These are phyloP conservation scores for Lachancea kluyveri DNA, from an alignment of 805 yeast species.

Conservation along the genomic window DNA sequence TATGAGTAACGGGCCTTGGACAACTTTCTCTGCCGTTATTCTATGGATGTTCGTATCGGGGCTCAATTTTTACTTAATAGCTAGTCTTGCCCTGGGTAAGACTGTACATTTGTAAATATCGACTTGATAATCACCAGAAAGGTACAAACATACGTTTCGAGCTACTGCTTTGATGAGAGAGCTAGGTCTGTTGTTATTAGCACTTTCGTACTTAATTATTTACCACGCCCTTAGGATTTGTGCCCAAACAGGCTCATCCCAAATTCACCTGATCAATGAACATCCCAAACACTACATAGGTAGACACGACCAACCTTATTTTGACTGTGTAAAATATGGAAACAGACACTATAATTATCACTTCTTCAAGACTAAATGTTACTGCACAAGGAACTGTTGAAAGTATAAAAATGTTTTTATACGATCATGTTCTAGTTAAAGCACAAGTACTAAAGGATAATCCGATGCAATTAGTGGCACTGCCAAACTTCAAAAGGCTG, in stretches of 20 bases:
- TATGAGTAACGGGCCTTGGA: conserved; percentile 40
- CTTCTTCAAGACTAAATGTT: conserved; percentile 10
- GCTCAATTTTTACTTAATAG: conserved; percentile 59
- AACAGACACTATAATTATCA: conserved; percentile 24
- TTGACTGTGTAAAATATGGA: too few relatives aligned
- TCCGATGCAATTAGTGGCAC: conserved; percentile 22
- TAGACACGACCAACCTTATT: too few relatives aligned
- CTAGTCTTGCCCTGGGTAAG: conserved; percentile 42
- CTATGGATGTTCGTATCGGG: conserved; percentile 67
- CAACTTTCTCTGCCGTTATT: conserved; percentile 44
- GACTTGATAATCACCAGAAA: background rate
- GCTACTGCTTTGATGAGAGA: too few relatives aligned
- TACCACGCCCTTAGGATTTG: too few relatives aligned
- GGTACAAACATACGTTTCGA: too few relatives aligned
- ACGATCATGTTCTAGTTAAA: conserved; percentile 12
- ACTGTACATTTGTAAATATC: conserved; percentile 30
- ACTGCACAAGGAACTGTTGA: conserved; percentile 9
- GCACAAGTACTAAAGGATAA: conserved; percentile 10
- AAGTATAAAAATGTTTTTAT: conserved; percentile 16
- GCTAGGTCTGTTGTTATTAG: too few relatives aligned
- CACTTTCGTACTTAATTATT: too few relatives aligned
- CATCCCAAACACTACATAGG: too few relatives aligned
- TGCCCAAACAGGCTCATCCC: too few relatives aligned
- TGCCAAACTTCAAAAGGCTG: conserved; percentile 19
- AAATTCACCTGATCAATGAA: too few relatives aligned